A percentile compares a stretch with the other conserved stretches of the same genome.
Conservation (phyloP, 1,284 basidiomycete species). For the Moniliophthora roreri region DNA sequence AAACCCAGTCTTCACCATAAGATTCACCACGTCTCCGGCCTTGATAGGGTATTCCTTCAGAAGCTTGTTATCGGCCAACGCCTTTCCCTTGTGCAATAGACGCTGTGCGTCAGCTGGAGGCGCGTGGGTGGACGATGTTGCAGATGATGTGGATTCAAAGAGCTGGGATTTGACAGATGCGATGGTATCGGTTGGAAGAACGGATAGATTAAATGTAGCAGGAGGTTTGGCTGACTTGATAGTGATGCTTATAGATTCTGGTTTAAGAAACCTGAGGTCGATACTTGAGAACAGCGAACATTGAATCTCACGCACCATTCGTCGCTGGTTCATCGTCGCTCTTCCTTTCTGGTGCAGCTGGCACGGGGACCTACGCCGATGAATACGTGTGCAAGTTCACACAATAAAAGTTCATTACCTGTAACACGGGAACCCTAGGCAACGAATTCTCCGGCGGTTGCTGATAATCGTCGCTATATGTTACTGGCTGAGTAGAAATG, state of each 20-base stretch:
- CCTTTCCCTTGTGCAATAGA: conserved; percentile 90
- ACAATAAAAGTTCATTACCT: conserved; percentile 41
- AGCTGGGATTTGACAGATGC: conserved; percentile 74
- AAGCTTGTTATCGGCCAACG: conserved; percentile 82
- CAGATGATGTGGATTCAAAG: not conserved
- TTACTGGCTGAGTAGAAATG: conserved; percentile 67
- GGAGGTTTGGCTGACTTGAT: conserved; percentile 91
- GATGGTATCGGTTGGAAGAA: conserved; percentile 79
- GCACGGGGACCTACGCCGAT: not conserved
- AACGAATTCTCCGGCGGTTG: conserved; percentile 71
- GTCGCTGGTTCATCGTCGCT: conserved; percentile 13
- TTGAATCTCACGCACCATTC: conserved; percentile 1
- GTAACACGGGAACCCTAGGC: conserved; percentile 71
- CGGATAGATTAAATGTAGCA: conserved; percentile 65
- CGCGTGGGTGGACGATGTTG: conserved; percentile 38
- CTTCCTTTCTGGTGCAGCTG: conserved; percentile 6
- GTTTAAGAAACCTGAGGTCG: not conserved
- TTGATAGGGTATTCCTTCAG: conserved; percentile 85
- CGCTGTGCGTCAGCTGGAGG: conserved; percentile 79
- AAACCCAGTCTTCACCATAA: conserved; percentile 80
- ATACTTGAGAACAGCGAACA: not conserved
- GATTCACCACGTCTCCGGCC: conserved; percentile 76
- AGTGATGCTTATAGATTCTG: conserved; percentile 66
- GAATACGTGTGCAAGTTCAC: too few species aligned
- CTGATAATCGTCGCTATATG: conserved; percentile 74